Conservation (phyloP, 2,329 filamentous ascomycete genomes). For the Phialocephala subalpina region DNA sequence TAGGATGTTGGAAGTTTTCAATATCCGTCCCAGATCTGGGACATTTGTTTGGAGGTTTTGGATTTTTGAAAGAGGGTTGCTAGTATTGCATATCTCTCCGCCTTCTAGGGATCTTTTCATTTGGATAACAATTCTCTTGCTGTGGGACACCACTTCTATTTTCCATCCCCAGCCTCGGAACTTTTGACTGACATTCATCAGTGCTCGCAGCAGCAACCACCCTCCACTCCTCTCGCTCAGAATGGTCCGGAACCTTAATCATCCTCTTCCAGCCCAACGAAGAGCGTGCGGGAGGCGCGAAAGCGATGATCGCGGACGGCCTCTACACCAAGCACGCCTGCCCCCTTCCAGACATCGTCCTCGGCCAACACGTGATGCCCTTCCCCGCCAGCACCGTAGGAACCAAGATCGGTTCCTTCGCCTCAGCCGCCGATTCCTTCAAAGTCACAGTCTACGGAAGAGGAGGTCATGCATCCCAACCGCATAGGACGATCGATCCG, state of each 20-base stretch:
- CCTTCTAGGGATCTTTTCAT: too few species aligned
- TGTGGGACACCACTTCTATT: too few species aligned
- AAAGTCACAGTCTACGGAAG: slow-evolving; percentile 50
- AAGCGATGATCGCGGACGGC: slow-evolving; percentile 68
- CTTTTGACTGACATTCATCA: slow-evolving; percentile 41
- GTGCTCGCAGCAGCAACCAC: slow-evolving; percentile 62
- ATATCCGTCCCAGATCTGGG: too few species aligned
- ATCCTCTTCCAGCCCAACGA: slow-evolving; percentile 74
- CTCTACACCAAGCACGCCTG: slow-evolving; percentile 57
- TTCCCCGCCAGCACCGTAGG: slow-evolving; percentile 47
- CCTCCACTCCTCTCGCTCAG: slow-evolving; percentile 50
- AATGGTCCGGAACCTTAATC: slow-evolving; percentile 71
- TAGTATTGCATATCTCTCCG: too few species aligned
- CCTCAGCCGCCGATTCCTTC: slow-evolving; percentile 48
- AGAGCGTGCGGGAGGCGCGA: slow-evolving; percentile 64
- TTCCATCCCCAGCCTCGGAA: not conserved
- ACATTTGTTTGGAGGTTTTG: too few species aligned
- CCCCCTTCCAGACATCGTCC: slow-evolving; percentile 60
- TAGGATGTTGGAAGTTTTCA: too few species aligned
- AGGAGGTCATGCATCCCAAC: slow-evolving; percentile 52
- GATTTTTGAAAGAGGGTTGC: too few species aligned
- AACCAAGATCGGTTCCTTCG: slow-evolving; percentile 44
- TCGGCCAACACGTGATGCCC: slow-evolving; percentile 62
- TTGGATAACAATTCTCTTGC: too few species aligned
- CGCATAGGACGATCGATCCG: slow-evolving; percentile 55